These are phyloP conservation scores for Podaxis sp. DNA, from an alignment of 768 basidiomycete species.

Conservation along the genomic window DNA sequence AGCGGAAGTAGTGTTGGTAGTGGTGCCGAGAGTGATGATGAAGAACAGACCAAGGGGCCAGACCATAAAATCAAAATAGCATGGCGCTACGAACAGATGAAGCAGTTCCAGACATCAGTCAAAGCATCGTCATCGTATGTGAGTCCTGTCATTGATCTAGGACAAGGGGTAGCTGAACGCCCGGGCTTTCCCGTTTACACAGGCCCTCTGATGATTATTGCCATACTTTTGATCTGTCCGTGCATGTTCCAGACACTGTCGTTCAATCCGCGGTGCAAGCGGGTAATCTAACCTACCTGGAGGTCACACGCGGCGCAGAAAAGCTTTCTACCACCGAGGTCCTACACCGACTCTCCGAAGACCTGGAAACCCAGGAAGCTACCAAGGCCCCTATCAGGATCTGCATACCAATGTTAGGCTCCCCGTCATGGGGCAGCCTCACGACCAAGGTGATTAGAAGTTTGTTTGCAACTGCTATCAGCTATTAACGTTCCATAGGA, in stretches of 20 bases:
- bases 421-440: conserved; percentile 69
- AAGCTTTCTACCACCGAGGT: conserved; percentile 17
- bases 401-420: conserved; percentile 63
- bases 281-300: conserved; percentile 15
- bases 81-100: conserved; percentile 96
- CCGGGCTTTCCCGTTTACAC: conserved; percentile 4
- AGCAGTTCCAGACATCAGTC: conserved; percentile 87
- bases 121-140: conserved; percentile 48
- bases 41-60: conserved; percentile 39
- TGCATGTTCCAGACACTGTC: conserved; percentile 51
- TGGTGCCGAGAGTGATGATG: conserved; percentile 28
- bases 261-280: conserved; percentile 43
- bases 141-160: conserved; percentile 19
- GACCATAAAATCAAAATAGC: conserved; percentile 87
- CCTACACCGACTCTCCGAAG: conserved; percentile 27
- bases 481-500: conserved; percentile 40
- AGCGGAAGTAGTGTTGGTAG: conserved; percentile 35
- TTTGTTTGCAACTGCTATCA: conserved; percentile 3
- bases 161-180: conserved; percentile 10
- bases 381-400: conserved; percentile 47
- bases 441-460: conserved; percentile 45
- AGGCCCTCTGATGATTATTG: conserved; percentile 66
- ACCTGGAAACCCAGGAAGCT: conserved; percentile 28
- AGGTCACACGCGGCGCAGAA: conserved; percentile 10
- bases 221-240: conserved; percentile 70